Evolutionary conservation across 441 rosid species (phyloP).

Genomic region (Brassica hybrid): DNA sequence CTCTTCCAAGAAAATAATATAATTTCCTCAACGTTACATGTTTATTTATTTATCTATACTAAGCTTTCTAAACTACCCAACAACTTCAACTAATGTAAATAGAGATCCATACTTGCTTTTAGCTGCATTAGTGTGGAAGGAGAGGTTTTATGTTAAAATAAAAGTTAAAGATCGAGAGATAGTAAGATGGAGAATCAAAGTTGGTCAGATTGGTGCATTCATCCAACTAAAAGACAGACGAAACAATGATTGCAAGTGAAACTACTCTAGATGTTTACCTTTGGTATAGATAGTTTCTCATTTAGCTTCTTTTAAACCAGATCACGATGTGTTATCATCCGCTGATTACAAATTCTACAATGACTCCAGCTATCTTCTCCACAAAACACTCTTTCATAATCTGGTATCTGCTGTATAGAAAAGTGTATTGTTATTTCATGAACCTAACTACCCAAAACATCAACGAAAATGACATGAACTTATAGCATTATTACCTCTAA

Average conservation of each 20-base stretch:
- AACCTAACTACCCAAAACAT: neutral
- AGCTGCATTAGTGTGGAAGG: too few species aligned
- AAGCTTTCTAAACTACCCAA: too few species aligned
- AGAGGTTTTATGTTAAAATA: too few species aligned
- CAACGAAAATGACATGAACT: neutral
- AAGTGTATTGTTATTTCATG: neutral
- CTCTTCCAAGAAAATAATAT: too few species aligned
- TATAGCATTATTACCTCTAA: slow-evolving; percentile 1
- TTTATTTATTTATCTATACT: too few species aligned
- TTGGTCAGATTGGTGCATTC: slow-evolving; percentile 67
- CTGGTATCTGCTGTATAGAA: slow-evolving; percentile 7
- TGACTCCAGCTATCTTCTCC: slow-evolving; percentile 43
- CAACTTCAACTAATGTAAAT: too few species aligned
- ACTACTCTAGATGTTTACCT: slow-evolving; percentile 51
- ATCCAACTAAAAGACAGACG: slow-evolving; percentile 53
- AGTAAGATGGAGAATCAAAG: slow-evolving; percentile 56
- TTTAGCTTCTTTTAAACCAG: slow-evolving; percentile 55
- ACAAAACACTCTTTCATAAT: slow-evolving; percentile 39
- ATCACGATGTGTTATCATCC: slow-evolving; percentile 64
- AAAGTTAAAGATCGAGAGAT: slow-evolving; percentile 28
- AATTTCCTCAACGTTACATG: too few species aligned
- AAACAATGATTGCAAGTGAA: slow-evolving; percentile 6
- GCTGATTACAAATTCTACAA: slow-evolving; percentile 41
- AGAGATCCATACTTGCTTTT: too few species aligned
- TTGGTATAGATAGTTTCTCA: slow-evolving; percentile 25